Evolutionary conservation across 179 eudicot genomes (phyloP), one percentile per base, ranked within the genome.

Genomic region (Carnegiea gigantea): DNA sequence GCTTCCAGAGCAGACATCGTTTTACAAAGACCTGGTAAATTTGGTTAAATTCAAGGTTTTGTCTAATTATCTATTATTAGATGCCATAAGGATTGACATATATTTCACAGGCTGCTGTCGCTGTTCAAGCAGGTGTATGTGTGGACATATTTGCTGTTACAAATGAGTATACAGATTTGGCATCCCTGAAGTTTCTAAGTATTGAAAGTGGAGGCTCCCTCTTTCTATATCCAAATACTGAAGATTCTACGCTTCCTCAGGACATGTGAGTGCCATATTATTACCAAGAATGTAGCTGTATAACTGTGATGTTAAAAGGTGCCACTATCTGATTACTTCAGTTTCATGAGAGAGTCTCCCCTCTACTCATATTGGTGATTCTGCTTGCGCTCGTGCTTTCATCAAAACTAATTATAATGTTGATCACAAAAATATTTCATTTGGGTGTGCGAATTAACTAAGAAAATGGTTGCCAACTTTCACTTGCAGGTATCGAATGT

Each of bases 121-220:
- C 99, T 87, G 99, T 92, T 89, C 99, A 95, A 94, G 86, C 98
- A 85, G 99, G 99, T 91, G 99, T 95, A 77, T 95, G 98, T 86
- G 95, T 95, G 77, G 99, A 95, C 91, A 83, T 95, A 82, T 91
- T 94, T 90, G 99, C 99, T 82, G 92, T 95, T 71, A 95, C 99
- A 82, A 92, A 95, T 87, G 99, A 95, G 90, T 95, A 95, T 80
- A 95, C 98, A 43, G 99, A 95, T 84, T 84, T 95, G 89, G 98
- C 99, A 73, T 95, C 99, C 68, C 83, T 95, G 77, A 95, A 95
- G 89, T 95, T 95, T 83, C 91, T 95, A 59, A 90, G 98, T 85
- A 94, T 94, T 70, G 97, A 94, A 77, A 95, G 99, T 88, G 99
- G 99, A 73, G 98, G 99, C 73, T 94, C 99, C 40, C 82, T 95